Base-by-base conservation (phyloP, 2,329 filamentous ascomycete species). In the Karstenula rhodostoma region DNA sequence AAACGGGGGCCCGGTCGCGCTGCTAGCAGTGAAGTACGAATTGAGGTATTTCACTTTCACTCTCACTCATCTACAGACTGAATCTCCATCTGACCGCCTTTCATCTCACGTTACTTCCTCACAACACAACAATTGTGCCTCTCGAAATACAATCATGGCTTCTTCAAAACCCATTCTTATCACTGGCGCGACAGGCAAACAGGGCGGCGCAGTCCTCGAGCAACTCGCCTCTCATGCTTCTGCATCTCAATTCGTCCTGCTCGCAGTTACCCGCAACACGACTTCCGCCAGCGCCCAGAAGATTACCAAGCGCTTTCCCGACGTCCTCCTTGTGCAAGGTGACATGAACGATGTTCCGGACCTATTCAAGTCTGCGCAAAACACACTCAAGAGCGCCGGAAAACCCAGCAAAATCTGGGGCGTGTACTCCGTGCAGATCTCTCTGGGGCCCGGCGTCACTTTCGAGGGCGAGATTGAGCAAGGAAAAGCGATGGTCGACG, bases 391-490 rank as follows among this genome's bases (percentile, higher is more conserved):
- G 35, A 70, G 74, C n/a, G 73, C 76, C 8, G 63, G 63, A 23
- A 65, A 71, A 25, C 71, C 74, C 0, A 62, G 70, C 13, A 62
- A 75, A 56, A 81, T 88, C 58, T 87, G 84, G 82, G 86, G 86
- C 3, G 86, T 90, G 6, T 90, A 85, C 75, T 86, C 83, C 23
- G 86, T 90, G 0, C 86, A 88, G 75, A 79, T 86, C 47, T 78
- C 79, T 43, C 68, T 78, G 61, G 80, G 79, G 48, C 75, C 76
- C 46, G 79, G 76, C 54, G 76, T 77, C 62, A 84, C 77, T 9
- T 73, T 77, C 44, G 78, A 79, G 40, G 70, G 72, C 63, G 84
- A 86, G 73, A 81, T 85, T 62, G 61, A 66, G 1, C 87, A 90
- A 73, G 88, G 87, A 56, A 87, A 83, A 43, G 80, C 76, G 0